Conservation (phyloP, 2,329 filamentous ascomycete species). For the Plectosphaerella sp. region DNA sequence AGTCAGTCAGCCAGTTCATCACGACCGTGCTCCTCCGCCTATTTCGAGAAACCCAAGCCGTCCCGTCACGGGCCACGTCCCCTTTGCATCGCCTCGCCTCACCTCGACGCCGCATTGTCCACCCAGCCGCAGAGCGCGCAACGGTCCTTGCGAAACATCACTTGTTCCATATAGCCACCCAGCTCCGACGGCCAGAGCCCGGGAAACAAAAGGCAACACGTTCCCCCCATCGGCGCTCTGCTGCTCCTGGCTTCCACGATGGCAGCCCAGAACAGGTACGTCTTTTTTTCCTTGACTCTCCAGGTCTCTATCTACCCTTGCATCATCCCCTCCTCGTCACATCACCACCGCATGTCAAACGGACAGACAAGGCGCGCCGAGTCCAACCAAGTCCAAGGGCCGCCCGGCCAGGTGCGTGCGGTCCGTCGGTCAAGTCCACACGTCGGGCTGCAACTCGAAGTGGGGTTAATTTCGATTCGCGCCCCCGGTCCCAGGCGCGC, state of each 20-base stretch:
- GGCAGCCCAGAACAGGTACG: slow-evolving; percentile 29
- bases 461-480: slow-evolving; percentile 16
- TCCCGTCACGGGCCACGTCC: no score
- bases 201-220: slow-evolving; percentile 8
- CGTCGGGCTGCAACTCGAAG: slow-evolving; percentile 13
- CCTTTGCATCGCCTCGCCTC: no score
- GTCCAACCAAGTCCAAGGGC: background rate
- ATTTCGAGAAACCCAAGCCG: no score
- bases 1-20: no score
- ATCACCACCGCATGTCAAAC: no score
- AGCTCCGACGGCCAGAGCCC: slow-evolving; percentile 6
- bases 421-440: background rate
- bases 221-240: background rate
- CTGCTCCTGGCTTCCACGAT: slow-evolving; percentile 14
- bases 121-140: slow-evolving; percentile 4
- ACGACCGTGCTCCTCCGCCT: no score
- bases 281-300: slow-evolving; percentile 5
- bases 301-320: background rate
- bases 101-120: background rate
- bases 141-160: slow-evolving; percentile 11
- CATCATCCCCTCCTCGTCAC: no score
- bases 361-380: no score
- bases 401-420: background rate
- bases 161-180: slow-evolving; percentile 12
- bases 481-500: slow-evolving; percentile 2